These are phyloP conservation scores for Carex sylvatica DNA, from an alignment of 202 grass and related monocot genomes.

Conservation along the genomic window DNA sequence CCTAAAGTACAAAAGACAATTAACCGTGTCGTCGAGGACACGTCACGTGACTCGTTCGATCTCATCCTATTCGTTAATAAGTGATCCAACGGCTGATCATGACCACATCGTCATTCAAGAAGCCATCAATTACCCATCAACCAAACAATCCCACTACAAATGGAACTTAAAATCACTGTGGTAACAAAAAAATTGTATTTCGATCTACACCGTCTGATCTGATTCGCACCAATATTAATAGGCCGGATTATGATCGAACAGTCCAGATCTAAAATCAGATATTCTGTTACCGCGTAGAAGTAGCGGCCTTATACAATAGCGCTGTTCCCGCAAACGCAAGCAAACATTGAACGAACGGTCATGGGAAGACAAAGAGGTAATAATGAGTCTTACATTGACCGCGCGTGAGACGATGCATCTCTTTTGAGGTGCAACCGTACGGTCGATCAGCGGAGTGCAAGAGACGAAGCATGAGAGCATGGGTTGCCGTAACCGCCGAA, in stretches of 20 bases:
- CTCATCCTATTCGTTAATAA: not conserved
- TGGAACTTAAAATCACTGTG: too few relatives aligned
- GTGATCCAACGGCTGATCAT: not conserved
- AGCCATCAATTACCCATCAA: not conserved
- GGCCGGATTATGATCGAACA: too few relatives aligned
- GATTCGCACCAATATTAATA: too few relatives aligned
- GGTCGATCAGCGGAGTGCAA: not conserved
- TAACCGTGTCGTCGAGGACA: not conserved
- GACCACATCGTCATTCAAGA: not conserved
- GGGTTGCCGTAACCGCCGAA: not conserved
- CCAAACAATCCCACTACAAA: not conserved
- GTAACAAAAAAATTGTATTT: too few relatives aligned
- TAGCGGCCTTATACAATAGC: not conserved
- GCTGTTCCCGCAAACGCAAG: slow-evolving; percentile 18
- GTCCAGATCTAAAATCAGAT: too few relatives aligned
- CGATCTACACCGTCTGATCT: too few relatives aligned
- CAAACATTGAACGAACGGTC: not conserved
- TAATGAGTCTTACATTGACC: not conserved
- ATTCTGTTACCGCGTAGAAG: too few relatives aligned
- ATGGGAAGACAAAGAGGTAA: not conserved
- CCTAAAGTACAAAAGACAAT: not conserved
- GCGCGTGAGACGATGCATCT: slow-evolving; percentile 7
- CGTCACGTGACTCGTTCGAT: not conserved
- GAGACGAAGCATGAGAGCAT: not conserved
- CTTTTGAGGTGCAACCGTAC: slow-evolving; percentile 5